Conservation (phyloP, 1,139 yeast species). For the Nakaseomyces sp. region DNA sequence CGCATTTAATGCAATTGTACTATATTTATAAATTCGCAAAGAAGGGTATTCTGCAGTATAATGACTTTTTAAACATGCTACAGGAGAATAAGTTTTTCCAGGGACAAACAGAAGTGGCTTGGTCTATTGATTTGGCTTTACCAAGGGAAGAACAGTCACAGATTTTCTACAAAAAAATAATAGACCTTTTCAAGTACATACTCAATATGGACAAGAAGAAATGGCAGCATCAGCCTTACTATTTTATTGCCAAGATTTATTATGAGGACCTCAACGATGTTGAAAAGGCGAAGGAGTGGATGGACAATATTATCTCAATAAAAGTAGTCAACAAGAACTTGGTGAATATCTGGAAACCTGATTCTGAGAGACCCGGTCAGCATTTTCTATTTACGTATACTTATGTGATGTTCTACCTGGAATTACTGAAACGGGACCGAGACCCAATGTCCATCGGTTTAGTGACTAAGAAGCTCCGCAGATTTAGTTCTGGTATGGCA, state of each 20-base stretch:
- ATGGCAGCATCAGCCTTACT: slow-evolving; percentile 88
- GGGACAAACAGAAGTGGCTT: slow-evolving; percentile 18
- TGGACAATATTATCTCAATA: slow-evolving; percentile 54
- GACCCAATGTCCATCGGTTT: slow-evolving; percentile 54
- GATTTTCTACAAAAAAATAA: slow-evolving; percentile 28
- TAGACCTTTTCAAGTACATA: slow-evolving; percentile 36
- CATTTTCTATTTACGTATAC: slow-evolving; percentile 73
- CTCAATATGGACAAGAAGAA: slow-evolving; percentile 62
- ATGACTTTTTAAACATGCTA: slow-evolving; percentile 37
- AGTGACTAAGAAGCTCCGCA: slow-evolving; percentile 61
- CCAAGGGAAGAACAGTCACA: slow-evolving; percentile 11
- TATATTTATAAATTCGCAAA: slow-evolving; percentile 46
- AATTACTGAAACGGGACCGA: slow-evolving; percentile 42
- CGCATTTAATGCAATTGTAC: slow-evolving; percentile 48
- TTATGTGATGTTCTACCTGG: slow-evolving; percentile 58
- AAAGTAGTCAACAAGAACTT: slow-evolving; percentile 65
- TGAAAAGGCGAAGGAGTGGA: slow-evolving; percentile 51
- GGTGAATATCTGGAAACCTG: slow-evolving; percentile 89
- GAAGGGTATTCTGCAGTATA: slow-evolving; percentile 30
- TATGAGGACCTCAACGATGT: slow-evolving; percentile 47
- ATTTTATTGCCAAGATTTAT: slow-evolving; percentile 57
- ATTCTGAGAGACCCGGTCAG: slow-evolving; percentile 82
- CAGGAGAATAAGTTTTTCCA: slow-evolving; percentile 32
- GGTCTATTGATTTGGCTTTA: slow-evolving; percentile 13
- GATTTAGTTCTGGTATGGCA: slow-evolving; percentile 66